Evolutionary conservation across 2,329 filamentous ascomycete species (phyloP).

Genomic region (Xylaria sp.): DNA sequence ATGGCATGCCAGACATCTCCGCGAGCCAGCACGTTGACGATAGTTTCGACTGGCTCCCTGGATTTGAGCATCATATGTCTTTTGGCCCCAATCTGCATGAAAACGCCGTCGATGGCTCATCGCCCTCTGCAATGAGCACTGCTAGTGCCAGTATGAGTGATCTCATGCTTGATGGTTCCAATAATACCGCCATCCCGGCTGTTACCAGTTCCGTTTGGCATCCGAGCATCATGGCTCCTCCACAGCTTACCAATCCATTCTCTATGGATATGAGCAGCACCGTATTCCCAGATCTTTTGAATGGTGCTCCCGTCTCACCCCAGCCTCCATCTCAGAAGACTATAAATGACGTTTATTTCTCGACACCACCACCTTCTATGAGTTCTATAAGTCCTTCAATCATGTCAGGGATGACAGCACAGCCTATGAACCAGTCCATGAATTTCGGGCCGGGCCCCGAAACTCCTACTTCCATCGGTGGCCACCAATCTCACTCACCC

Average conservation of each 20-base stretch:
- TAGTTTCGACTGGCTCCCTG: constrained; percentile 74
- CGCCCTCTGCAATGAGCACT: constrained; percentile 91
- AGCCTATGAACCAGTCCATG: constrained; percentile 60
- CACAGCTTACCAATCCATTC: constrained; percentile 64
- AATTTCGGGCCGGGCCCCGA: constrained; percentile 62
- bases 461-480: constrained; percentile 66
- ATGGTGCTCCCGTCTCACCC: constrained; percentile 68
- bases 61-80: constrained; percentile 72
- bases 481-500: constrained; percentile 52
- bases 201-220: constrained; percentile 62
- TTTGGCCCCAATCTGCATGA: constrained; percentile 62
- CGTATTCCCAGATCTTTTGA: constrained; percentile 72
- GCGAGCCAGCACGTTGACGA: constrained; percentile 63
- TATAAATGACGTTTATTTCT: constrained; percentile 69
- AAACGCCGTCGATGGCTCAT: constrained; percentile 83
- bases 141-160: constrained; percentile 92
- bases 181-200: constrained; percentile 52
- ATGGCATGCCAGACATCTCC: constrained; percentile 53
- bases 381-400: constrained; percentile 67
- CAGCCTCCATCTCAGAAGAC: constrained; percentile 68
- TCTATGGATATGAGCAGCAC: constrained; percentile 68
- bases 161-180: constrained; percentile 78
- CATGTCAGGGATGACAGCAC: constrained; percentile 58
- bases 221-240: constrained; percentile 62
- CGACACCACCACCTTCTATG: constrained; percentile 69